Percentiles rank a stretch among this genome's conserved stretches.
Evolutionary conservation across 805 yeast species (phyloP).

Genomic region (Candida gorgasii): DNA sequence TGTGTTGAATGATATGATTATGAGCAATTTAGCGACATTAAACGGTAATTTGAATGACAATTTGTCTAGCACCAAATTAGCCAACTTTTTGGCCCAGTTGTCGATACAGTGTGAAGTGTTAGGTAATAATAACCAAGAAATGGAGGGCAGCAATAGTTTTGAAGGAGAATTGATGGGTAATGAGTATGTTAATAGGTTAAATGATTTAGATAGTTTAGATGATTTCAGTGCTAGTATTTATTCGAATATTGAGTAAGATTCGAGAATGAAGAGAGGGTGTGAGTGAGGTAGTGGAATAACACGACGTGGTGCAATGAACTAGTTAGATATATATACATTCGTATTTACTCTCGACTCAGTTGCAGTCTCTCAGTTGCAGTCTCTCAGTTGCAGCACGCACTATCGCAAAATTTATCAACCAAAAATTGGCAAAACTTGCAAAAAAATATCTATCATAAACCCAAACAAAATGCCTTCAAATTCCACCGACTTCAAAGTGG

Average conservation of each 20-base stretch:
- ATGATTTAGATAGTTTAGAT: slow-evolving; percentile 61
- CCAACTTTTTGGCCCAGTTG: slow-evolving; percentile 67
- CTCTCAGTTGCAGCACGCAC: neutral
- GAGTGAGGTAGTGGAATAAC: too few relatives aligned
- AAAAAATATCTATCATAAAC: neutral
- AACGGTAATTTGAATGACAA: slow-evolving; percentile 30
- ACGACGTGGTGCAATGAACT: too few relatives aligned
- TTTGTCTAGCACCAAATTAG: slow-evolving; percentile 43
- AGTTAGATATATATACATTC: too few relatives aligned
- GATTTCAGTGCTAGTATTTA: slow-evolving; percentile 90
- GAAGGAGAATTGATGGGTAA: slow-evolving; percentile 32
- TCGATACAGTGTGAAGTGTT: slow-evolving; percentile 64
- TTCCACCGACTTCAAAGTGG: neutral
- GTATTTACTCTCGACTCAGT: too few relatives aligned
- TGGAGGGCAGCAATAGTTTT: neutral
- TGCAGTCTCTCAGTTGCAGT: too few relatives aligned
- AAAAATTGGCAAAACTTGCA: neutral
- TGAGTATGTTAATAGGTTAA: slow-evolving; percentile 35
- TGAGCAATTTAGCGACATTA: slow-evolving; percentile 36
- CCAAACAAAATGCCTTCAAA: neutral
- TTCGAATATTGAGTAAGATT: slow-evolving; percentile 68
- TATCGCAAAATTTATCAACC: neutral
- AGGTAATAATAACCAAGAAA: slow-evolving; percentile 26
- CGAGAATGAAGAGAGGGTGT: too few relatives aligned
- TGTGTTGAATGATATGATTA: slow-evolving; percentile 35